Evolutionary conservation across 257 asterid genomes (phyloP).

Genomic region (Marsdenia floribunda): DNA sequence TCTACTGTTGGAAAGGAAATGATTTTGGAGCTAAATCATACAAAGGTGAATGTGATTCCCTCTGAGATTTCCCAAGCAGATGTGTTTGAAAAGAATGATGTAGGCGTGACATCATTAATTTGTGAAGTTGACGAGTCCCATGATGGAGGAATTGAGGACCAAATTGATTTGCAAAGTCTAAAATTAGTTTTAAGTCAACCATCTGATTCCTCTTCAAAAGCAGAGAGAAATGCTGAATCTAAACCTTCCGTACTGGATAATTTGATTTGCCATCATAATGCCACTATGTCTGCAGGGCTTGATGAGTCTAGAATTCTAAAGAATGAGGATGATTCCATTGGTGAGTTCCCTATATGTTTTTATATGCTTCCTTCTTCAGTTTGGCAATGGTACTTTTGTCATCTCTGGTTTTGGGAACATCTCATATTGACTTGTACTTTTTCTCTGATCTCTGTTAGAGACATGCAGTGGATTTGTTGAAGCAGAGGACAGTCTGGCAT

Average conservation of each 20-base stretch:
- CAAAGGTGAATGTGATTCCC: conserved; percentile 3
- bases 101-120: not conserved
- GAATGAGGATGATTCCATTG: conserved; percentile 6
- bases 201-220: conserved; percentile 10
- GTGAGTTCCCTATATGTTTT: not conserved
- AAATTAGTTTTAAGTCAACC: conserved; percentile 5
- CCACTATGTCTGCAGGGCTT: conserved; percentile 3
- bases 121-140: not conserved
- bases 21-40: conserved; percentile 5
- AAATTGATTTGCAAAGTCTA: not conserved
- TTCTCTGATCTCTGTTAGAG: not conserved
- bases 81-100: not conserved
- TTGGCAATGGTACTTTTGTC: not conserved
- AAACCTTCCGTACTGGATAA: not conserved
- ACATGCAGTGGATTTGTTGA: not conserved
- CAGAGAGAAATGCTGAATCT: not conserved
- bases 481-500: not conserved
- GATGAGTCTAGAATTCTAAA: not conserved
- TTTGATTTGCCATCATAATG: conserved; percentile 3
- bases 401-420: not conserved
- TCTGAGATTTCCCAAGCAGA: conserved; percentile 9
- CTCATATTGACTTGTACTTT: not conserved
- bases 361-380: not conserved
- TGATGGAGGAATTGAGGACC: conserved; percentile 3
- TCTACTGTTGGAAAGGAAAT: conserved; percentile 6